Evolutionary conservation across 495 filamentous ascomycete genomes (phyloP).

Genomic region (Pyrenula massariospora): DNA sequence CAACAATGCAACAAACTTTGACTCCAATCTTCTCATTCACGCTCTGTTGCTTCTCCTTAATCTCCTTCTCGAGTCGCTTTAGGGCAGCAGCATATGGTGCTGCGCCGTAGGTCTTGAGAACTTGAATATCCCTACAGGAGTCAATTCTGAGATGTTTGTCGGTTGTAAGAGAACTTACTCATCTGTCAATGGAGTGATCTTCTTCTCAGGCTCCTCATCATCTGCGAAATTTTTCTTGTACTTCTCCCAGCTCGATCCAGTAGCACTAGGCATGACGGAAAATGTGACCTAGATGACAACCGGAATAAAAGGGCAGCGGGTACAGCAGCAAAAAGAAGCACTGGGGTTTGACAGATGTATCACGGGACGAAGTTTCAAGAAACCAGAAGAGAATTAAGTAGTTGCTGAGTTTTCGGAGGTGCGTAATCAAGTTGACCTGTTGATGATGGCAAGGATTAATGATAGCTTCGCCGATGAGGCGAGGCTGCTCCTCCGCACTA

Average conservation of each 20-base stretch:
- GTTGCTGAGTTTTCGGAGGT: too few species aligned
- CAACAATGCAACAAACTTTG: slow-evolving; percentile 31
- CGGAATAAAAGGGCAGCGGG: too few species aligned
- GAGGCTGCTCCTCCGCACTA: background rate
- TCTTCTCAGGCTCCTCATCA: slow-evolving; percentile 97
- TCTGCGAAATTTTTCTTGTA: slow-evolving; percentile 93
- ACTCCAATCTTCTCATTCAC: slow-evolving; percentile 97
- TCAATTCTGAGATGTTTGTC: slow-evolving; percentile 13
- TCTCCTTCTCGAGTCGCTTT: slow-evolving; percentile 95
- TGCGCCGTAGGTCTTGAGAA: slow-evolving; percentile 97
- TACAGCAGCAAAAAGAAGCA: background rate
- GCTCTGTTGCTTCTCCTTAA: slow-evolving; percentile 91
- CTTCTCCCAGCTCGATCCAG: slow-evolving; percentile 92
- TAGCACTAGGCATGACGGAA: slow-evolving; percentile 74
- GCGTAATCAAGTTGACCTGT: background rate
- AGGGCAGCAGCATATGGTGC: slow-evolving; percentile 86
- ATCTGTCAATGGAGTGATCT: slow-evolving; percentile 91
- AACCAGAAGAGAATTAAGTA: too few species aligned
- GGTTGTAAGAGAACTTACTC: slow-evolving; percentile 69
- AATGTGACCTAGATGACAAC: slow-evolving; percentile 1
- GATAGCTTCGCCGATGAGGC: background rate
- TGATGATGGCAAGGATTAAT: background rate
- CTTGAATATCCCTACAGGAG: slow-evolving; percentile 78
- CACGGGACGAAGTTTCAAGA: too few species aligned
- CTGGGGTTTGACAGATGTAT: background rate